Conservation (phyloP, 257 asterid species). For the Fraxinus cuspidata region DNA sequence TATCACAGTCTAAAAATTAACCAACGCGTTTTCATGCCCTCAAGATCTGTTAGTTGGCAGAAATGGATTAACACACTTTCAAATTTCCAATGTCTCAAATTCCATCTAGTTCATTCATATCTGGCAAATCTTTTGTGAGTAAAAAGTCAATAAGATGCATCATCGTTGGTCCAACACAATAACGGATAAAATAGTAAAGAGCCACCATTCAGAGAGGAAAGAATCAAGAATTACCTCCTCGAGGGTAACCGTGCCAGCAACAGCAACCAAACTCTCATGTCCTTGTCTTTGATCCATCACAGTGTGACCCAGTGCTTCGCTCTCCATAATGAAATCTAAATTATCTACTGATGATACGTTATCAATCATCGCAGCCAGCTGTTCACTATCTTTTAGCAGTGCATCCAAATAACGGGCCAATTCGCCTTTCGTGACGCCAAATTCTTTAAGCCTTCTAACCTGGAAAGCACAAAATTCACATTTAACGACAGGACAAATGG, state of each 20-base stretch:
- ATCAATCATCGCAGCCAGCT: constrained; percentile 98
- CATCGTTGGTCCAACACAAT: constrained; percentile 6
- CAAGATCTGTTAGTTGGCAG: constrained; percentile 6
- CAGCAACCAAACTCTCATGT: constrained; percentile 85
- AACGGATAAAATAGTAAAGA: constrained; percentile 5
- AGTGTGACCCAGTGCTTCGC: constrained; percentile 94
- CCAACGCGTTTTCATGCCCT: neutral
- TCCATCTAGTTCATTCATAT: neutral
- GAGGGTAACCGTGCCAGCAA: constrained; percentile 89
- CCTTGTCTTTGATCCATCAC: constrained; percentile 99
- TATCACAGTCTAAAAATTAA: constrained; percentile 15
- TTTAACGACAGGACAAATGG: constrained; percentile 21
- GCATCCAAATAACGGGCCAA: constrained; percentile 95
- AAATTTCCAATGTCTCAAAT: neutral
- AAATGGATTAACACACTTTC: neutral
- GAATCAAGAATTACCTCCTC: constrained; percentile 69
- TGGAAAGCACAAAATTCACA: constrained; percentile 31
- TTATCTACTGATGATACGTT: constrained; percentile 97
- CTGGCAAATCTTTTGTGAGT: neutral
- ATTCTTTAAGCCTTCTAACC: constrained; percentile 99
- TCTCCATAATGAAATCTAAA: constrained; percentile 95
- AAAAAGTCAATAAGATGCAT: neutral
- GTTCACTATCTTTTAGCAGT: constrained; percentile 93
- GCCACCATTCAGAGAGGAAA: constrained; percentile 25
- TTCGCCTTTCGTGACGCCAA: constrained; percentile 98